These are phyloP conservation scores for Vachellia pachyceras DNA, from an alignment of 306 rosid species.

Conservation along the genomic window DNA sequence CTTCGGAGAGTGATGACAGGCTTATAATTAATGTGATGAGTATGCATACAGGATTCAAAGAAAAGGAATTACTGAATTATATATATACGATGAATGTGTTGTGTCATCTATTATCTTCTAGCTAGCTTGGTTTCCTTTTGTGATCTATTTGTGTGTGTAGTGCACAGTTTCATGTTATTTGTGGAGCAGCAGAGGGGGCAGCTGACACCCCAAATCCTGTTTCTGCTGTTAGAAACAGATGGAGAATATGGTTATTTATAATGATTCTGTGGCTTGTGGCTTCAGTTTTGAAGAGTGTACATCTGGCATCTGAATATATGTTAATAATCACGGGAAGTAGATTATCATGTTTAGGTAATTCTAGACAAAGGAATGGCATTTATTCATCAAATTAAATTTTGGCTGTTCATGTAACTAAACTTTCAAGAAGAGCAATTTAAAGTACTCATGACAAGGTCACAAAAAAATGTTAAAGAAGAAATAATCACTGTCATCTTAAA, in stretches of 20 bases:
- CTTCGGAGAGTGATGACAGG: slow-evolving; percentile 16
- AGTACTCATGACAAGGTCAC: background rate
- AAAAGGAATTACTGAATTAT: slow-evolving; percentile 4
- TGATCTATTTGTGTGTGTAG: background rate
- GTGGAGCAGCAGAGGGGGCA: too few relatives aligned
- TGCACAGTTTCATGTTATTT: slow-evolving; percentile 39
- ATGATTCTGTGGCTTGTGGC: background rate
- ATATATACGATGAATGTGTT: slow-evolving; percentile 17
- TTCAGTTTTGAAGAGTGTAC: background rate
- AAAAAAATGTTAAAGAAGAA: background rate
- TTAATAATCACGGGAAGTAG: background rate
- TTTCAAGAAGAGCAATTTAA: background rate
- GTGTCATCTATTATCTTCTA: background rate
- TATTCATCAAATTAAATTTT: background rate
- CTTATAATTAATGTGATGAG: background rate
- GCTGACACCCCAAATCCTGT: too few relatives aligned
- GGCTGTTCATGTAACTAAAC: background rate
- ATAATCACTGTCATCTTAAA: background rate
- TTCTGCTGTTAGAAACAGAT: slow-evolving; percentile 28
- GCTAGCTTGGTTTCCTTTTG: background rate
- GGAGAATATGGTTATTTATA: background rate
- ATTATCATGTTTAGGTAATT: background rate
- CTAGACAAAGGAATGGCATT: background rate
- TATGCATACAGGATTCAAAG: slow-evolving; percentile 19
- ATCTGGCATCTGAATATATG: background rate